Evolutionary conservation across 2,329 filamentous ascomycete genomes (phyloP).

Genomic region (Lizonia empirigonia): DNA sequence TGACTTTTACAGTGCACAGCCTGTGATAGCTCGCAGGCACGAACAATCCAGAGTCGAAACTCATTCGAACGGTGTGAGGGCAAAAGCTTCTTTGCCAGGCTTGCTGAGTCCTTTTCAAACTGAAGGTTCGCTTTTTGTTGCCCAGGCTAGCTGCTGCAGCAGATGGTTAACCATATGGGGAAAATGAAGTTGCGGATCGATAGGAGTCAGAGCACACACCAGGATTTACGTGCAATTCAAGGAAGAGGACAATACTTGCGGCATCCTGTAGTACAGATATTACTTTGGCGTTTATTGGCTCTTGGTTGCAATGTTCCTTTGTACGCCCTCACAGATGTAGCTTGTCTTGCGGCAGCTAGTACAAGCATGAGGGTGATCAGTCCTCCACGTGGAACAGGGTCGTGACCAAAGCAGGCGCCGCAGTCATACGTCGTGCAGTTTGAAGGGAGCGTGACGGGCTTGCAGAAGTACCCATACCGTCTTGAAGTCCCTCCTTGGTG

Average conservation of each 20-base stretch:
- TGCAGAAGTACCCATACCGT: slow-evolving; percentile 1
- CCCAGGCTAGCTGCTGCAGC: slow-evolving; percentile 25
- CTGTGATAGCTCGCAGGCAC: not conserved
- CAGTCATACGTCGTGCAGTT: not conserved
- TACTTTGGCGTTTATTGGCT: slow-evolving; percentile 12
- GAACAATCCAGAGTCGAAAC: not conserved
- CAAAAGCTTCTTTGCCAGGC: not conserved
- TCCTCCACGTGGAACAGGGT: slow-evolving; percentile 5
- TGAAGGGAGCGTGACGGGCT: not conserved
- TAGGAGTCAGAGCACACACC: slow-evolving; percentile 3
- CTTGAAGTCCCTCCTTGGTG: not conserved
- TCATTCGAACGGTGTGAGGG: not conserved
- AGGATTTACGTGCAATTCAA: not conserved
- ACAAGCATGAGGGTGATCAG: not conserved
- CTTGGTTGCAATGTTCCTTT: not conserved
- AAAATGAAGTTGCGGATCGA: slow-evolving; percentile 18
- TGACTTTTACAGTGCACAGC: not conserved
- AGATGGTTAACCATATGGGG: slow-evolving; percentile 16
- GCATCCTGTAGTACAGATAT: not conserved
- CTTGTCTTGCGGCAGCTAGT: slow-evolving; percentile 3
- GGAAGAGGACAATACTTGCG: not conserved
- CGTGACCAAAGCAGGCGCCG: not conserved
- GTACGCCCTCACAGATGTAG: not conserved
- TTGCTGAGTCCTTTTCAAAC: slow-evolving; percentile 10
- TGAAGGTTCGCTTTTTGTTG: slow-evolving; percentile 28